phyloP scores from a whole-genome alignment of 2,329 filamentous ascomycete genomes.

The Ophioceras dolichostomum region DNA sequence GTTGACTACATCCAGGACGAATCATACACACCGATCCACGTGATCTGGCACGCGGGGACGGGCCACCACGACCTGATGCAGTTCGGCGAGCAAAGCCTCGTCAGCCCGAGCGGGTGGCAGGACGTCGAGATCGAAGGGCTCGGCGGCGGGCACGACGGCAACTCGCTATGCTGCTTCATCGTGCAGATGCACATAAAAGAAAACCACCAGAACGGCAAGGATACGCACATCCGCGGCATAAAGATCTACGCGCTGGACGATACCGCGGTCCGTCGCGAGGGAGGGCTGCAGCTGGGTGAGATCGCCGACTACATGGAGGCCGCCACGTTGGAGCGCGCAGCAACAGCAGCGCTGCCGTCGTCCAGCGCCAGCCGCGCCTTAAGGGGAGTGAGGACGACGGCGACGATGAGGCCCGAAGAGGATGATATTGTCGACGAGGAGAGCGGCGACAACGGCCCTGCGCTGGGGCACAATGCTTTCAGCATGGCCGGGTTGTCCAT shows the following conservation, averaged over 20 bases:
- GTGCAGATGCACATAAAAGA: slow-evolving; percentile 85
- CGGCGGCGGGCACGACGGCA: slow-evolving; percentile 50
- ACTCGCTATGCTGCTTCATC: slow-evolving; percentile 75
- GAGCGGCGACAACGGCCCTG: no score
- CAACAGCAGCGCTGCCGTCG: no score
- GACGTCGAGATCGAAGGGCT: slow-evolving; percentile 54
- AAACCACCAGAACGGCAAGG: slow-evolving; percentile 98
- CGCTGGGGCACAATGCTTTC: neutral
- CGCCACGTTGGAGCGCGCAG: no score
- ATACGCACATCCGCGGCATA: slow-evolving; percentile 90
- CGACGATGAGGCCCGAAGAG: no score
- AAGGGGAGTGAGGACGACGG: no score
- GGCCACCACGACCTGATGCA: slow-evolving; percentile 85
- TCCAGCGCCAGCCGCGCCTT: no score
- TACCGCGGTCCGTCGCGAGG: slow-evolving; percentile 28
- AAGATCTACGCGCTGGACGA: slow-evolving; percentile 63
- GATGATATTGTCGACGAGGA: no score
- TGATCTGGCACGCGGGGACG: slow-evolving; percentile 79
- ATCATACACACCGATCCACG: slow-evolving; percentile 91
- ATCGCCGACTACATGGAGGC: no score
- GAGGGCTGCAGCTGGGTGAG: no score
- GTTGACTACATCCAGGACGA: slow-evolving; percentile 91
- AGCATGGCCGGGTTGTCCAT: slow-evolving; percentile 18
- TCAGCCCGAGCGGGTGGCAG: slow-evolving; percentile 79
- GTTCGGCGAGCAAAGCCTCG: slow-evolving; percentile 69